Conservation (phyloP, 2,329 filamentous ascomycete species). For the Aureobasidium vineae region DNA sequence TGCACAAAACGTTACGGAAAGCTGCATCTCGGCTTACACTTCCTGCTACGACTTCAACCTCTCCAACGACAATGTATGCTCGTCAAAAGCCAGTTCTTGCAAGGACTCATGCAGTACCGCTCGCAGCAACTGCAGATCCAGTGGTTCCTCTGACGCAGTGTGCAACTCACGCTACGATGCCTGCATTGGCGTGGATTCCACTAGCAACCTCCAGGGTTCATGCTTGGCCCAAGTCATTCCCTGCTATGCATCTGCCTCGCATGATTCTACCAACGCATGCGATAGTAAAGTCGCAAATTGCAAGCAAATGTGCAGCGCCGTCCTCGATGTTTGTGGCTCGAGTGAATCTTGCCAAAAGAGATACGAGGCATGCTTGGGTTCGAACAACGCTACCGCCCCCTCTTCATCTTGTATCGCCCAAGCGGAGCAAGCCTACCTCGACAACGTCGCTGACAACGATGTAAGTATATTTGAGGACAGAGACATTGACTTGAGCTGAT, state of each 20-base stretch:
- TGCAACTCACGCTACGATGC: not conserved
- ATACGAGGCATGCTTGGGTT: not conserved
- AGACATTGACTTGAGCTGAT: no score
- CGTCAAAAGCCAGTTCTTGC: not conserved
- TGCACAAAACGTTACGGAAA: slow-evolving; percentile 10
- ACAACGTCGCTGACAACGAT: not conserved
- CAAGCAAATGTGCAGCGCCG: not conserved
- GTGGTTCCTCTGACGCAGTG: not conserved
- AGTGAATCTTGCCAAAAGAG: not conserved
- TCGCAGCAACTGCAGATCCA: not conserved
- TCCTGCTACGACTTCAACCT: not conserved
- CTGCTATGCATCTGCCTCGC: not conserved
- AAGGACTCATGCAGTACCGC: not conserved
- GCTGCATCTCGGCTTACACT: not conserved
- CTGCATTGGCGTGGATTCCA: not conserved
- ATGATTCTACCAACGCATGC: not conserved
- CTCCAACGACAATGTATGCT: not conserved
- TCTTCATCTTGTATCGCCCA: not conserved
- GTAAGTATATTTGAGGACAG: not conserved
- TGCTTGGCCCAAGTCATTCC: slow-evolving; percentile 3
- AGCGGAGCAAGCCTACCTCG: not conserved
- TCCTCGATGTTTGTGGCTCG: not conserved
- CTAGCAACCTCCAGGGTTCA: not conserved
- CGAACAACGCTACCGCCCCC: not conserved
- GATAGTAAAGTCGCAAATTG: not conserved